These are phyloP conservation scores for Aspergillus carlsbadensis DNA, from an alignment of 495 filamentous ascomycete species.

Conservation along the genomic window DNA sequence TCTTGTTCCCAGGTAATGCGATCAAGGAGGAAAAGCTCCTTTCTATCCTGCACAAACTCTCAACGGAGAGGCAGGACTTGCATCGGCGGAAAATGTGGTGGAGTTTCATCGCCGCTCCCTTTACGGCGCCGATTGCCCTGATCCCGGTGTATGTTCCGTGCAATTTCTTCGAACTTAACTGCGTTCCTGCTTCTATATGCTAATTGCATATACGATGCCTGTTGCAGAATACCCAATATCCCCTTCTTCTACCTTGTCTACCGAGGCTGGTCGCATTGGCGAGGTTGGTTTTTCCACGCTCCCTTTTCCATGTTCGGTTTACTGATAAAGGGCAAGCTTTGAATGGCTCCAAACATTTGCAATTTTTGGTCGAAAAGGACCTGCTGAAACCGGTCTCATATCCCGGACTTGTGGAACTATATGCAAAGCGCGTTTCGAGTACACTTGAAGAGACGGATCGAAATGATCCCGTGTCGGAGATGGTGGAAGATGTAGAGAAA, in stretches of 20 bases:
- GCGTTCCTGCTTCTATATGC: not conserved
- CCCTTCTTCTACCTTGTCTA: constrained; percentile 96
- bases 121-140: constrained; percentile 77
- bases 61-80: constrained; percentile 73
- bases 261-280: constrained; percentile 70
- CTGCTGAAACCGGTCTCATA: constrained; percentile 65
- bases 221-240: constrained; percentile 76
- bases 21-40: constrained; percentile 61
- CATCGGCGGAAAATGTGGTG: constrained; percentile 75
- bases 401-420: constrained; percentile 67
- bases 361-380: constrained; percentile 72
- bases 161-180: not conserved
- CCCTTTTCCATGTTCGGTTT: not conserved
- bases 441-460: constrained; percentile 19
- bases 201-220: constrained; percentile 9
- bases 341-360: constrained; percentile 78
- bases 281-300: constrained; percentile 43
- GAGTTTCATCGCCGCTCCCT: constrained; percentile 78
- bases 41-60: constrained; percentile 59
- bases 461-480: constrained; percentile 29
- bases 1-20: constrained; percentile 72
- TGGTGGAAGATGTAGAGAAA: constrained; percentile 43
- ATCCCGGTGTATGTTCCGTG: constrained; percentile 71
- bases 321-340: constrained; percentile 50
- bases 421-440: constrained; percentile 48